Percentiles rank a stretch among this genome's conserved stretches.
These are phyloP conservation scores for Fusarium sp. DNA, from an alignment of 2,329 filamentous ascomycete genomes.

Conservation along the genomic window DNA sequence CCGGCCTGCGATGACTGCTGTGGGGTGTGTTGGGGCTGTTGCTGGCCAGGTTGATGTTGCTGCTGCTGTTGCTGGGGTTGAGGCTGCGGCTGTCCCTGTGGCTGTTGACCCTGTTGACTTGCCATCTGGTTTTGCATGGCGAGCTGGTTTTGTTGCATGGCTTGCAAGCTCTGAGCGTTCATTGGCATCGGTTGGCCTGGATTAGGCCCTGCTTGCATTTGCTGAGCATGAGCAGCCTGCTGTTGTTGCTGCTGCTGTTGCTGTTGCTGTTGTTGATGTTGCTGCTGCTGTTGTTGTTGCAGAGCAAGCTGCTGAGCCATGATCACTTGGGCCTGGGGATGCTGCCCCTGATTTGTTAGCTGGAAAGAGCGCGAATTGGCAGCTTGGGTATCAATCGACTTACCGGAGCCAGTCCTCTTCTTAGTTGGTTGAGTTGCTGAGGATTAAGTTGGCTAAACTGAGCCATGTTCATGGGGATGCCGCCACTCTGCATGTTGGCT, in stretches of 20 bases:
- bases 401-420: constrained; percentile 56
- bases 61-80: constrained; percentile 40
- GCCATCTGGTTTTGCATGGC: constrained; percentile 49
- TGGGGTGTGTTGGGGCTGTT: constrained; percentile 59
- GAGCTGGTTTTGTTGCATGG: constrained; percentile 56
- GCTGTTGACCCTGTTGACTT: constrained; percentile 46
- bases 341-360: constrained; percentile 44
- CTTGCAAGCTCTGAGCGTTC: constrained; percentile 59
- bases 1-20: constrained; percentile 56
- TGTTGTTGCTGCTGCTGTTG: constrained; percentile 49
- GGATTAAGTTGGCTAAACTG: constrained; percentile 62
- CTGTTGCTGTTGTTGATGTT: constrained; percentile 49
- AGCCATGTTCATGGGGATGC: constrained; percentile 64
- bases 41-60: constrained; percentile 51
- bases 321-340: constrained; percentile 51
- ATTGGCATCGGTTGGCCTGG: constrained; percentile 62
- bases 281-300: constrained; percentile 49
- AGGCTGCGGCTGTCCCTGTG: constrained; percentile 43
- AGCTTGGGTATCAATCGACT: constrained; percentile 37
- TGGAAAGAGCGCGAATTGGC: not conserved
- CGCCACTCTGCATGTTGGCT: constrained; percentile 61
- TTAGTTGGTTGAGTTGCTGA: constrained; percentile 64
- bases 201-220: constrained; percentile 55
- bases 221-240: constrained; percentile 51
- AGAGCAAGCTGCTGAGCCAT: constrained; percentile 57